A percentile compares a stretch with the other conserved stretches of the same genome.
Conservation (phyloP, 2,329 filamentous ascomycete species). For the Cladosporium colombiae region DNA sequence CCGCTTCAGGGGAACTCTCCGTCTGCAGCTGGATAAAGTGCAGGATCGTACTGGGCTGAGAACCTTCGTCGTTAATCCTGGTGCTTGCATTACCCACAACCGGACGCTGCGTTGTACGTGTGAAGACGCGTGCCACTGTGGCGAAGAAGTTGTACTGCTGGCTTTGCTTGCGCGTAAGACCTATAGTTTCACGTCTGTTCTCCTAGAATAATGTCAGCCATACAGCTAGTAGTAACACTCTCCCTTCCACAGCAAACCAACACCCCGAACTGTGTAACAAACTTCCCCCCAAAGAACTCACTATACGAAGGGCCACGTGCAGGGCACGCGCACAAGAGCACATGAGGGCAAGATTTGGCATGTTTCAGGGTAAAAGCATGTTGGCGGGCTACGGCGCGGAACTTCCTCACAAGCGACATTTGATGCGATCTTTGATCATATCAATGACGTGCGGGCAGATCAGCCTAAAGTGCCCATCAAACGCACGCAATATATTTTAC, state of each 20-base stretch:
- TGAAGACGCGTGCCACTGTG: background rate
- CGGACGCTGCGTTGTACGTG: background rate
- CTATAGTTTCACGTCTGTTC: background rate
- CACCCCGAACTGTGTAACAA: background rate
- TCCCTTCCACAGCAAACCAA: background rate
- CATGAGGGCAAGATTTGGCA: background rate
- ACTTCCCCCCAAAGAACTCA: background rate
- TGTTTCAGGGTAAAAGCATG: background rate
- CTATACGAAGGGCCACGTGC: background rate
- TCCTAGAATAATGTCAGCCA: background rate
- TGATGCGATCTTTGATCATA: background rate
- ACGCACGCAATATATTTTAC: background rate
- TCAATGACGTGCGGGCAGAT: background rate
- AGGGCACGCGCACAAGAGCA: background rate
- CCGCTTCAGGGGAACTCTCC: background rate
- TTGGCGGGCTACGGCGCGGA: background rate
- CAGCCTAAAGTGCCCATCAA: background rate
- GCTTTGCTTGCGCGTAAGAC: background rate
- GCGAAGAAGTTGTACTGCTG: background rate
- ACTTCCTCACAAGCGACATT: background rate
- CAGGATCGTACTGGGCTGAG: background rate
- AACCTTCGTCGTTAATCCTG: background rate
- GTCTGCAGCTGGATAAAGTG: background rate
- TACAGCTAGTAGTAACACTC: background rate
- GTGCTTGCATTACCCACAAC: background rate